Evolutionary conservation across 2,329 filamentous ascomycete species (phyloP), one percentile per base, ranked within the genome.

Genomic region (Stemphylium lycopersici): DNA sequence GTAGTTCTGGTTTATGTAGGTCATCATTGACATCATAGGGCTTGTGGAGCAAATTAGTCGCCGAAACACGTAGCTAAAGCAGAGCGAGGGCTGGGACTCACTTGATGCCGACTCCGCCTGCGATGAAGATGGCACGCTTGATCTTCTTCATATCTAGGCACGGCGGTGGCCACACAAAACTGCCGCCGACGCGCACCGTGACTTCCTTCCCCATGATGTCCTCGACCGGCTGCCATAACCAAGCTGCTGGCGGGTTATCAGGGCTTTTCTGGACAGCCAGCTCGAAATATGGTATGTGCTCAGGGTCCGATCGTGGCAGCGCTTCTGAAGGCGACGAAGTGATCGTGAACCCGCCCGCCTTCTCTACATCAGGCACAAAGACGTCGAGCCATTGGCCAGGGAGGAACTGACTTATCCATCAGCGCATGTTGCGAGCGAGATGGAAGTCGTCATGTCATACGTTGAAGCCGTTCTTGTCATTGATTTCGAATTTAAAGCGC

Each of bases 381-480:
- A 91, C 87, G 72, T 96, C 92, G 51, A 96, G 82, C 90, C 91
- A 96, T 80, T 96, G 92, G 48, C 92, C 92, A 4, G 92, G 86
- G 5, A 87, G 81, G 76, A 95, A 96, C 82, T 73, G 60, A 49
- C 57, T 61, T 59, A 60, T 58, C 63, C 60, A 68, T 71, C 66
- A 72, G 66, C 63, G 58, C 53, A 61, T 56, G 63, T 65, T 48
- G 62, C 52, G 49, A 58, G 64, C 61, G 55, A 63, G 59, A 64
- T 59, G 63, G 63, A 60, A 47, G 54, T 52, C 55, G 55, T 54
- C 60, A 61, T 77, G 55, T 54, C 60, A 61, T 77, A 85, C 85
- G 70, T 81, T 79, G 61, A 84, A 77, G 55, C 66, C 75, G 55
- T 72, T 74, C 59, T 78, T 75, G 37, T 80, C 70, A 8, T 81